A percentile compares a stretch with the other conserved stretches of the same genome.
Conservation (phyloP, 2,329 filamentous ascomycete genomes). For the Penicillium sp. region DNA sequence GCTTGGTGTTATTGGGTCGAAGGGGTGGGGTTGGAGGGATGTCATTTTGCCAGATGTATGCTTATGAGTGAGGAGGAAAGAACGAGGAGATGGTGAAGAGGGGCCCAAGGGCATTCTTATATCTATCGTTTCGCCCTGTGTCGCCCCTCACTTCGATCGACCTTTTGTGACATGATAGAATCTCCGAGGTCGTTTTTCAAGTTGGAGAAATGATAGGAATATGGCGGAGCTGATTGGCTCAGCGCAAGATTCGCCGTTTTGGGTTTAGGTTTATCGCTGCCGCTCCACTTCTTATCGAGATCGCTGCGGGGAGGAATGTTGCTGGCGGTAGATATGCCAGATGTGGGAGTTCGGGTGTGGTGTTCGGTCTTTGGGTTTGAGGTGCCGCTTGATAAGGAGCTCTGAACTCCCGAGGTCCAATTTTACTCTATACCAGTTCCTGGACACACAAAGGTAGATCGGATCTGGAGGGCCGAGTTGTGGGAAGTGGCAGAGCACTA, state of each 20-base stretch:
- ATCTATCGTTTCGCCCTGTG: neutral
- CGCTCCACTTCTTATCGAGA: neutral
- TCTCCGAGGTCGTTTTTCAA: neutral
- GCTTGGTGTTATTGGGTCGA: constrained; percentile 45
- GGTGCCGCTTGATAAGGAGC: too few species aligned
- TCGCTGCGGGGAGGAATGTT: neutral
- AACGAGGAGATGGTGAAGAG: neutral
- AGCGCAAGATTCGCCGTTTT: neutral
- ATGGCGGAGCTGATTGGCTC: neutral
- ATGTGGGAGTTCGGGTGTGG: neutral
- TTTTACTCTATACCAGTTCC: too few species aligned
- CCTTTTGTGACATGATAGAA: neutral
- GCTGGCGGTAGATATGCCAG: neutral
- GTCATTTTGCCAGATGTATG: constrained; percentile 10
- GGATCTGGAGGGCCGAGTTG: too few species aligned
- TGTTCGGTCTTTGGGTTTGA: too few species aligned
- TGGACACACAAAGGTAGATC: too few species aligned
- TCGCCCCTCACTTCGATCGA: neutral
- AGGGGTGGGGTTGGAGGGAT: constrained; percentile 45
- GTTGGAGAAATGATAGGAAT: neutral
- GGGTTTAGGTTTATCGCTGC: neutral
- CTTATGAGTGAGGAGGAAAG: neutral
- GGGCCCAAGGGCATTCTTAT: neutral
- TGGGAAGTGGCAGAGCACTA: too few species aligned
- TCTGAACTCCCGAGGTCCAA: too few species aligned